Conservation (phyloP, 1,139 yeast genomes). For the Arxiozyma telluris region DNA sequence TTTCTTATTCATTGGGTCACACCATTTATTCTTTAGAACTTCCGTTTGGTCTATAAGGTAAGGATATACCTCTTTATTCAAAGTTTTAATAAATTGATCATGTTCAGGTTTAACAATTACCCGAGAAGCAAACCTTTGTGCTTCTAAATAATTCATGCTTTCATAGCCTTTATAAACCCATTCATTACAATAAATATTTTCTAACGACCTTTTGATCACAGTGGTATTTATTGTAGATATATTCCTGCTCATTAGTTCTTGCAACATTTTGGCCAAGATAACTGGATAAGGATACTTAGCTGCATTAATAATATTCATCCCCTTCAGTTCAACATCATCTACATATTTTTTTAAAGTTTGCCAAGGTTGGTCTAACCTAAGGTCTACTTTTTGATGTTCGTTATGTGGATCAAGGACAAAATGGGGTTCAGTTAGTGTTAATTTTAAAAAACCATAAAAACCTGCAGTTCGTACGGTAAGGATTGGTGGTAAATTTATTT, state of each 20-base stretch:
- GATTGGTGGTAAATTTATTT: constrained; percentile 11
- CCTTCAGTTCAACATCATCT: constrained; percentile 42
- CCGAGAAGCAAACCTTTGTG: constrained; percentile 49
- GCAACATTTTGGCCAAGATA: constrained; percentile 39
- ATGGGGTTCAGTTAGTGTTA: constrained; percentile 44
- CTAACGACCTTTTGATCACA: background rate
- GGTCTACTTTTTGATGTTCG: constrained; percentile 51
- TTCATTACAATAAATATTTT: constrained; percentile 22
- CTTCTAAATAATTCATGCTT: constrained; percentile 66
- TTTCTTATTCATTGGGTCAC: constrained; percentile 21
- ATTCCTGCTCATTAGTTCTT: constrained; percentile 12
- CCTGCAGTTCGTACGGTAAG: constrained; percentile 33
- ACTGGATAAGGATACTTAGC: constrained; percentile 38
- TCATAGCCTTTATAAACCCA: constrained; percentile 34
- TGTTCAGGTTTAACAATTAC: constrained; percentile 28
- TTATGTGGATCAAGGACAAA: constrained; percentile 73
- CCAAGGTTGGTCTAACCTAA: constrained; percentile 74
- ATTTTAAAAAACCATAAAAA: constrained; percentile 56
- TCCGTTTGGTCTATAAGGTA: background rate
- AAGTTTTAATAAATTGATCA: background rate
- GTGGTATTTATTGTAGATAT: constrained; percentile 6
- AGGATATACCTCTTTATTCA: background rate
- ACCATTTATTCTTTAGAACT: constrained; percentile 1
- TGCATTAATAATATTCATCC: constrained; percentile 40
- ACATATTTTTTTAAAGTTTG: constrained; percentile 48